These are phyloP conservation scores for Pelargonium fulgidum DNA, from an alignment of 441 rosid species.

Conservation along the genomic window DNA sequence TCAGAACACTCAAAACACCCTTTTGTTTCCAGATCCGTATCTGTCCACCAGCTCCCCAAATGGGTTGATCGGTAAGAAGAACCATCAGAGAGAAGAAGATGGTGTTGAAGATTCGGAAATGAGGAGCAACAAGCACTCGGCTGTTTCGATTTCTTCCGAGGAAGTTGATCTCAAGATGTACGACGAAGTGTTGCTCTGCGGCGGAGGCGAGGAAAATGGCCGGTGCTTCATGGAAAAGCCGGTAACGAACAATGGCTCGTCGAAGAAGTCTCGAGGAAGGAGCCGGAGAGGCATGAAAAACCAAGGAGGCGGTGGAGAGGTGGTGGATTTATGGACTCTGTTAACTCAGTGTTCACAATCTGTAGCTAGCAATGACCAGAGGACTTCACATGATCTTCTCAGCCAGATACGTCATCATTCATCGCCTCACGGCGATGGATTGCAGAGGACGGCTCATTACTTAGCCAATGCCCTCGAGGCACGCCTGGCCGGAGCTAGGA, in stretches of 20 bases:
- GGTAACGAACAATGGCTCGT: too few species aligned
- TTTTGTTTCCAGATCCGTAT: background rate
- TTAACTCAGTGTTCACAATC: slow-evolving; percentile 76
- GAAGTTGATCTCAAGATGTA: background rate
- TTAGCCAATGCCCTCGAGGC: slow-evolving; percentile 68
- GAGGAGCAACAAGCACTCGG: slow-evolving; percentile 4
- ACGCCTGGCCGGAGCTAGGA: slow-evolving; percentile 53
- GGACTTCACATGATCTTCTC: slow-evolving; percentile 50
- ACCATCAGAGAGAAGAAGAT: background rate
- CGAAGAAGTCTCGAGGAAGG: too few species aligned
- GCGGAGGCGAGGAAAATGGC: background rate
- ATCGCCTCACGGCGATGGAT: slow-evolving; percentile 53
- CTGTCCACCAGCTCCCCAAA: background rate
- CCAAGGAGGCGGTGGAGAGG: background rate
- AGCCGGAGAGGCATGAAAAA: background rate
- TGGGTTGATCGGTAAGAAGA: background rate
- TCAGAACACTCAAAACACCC: background rate
- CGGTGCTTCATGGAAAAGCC: background rate
- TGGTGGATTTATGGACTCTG: slow-evolving; percentile 58
- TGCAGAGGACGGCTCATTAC: slow-evolving; percentile 65
- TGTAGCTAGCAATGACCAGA: slow-evolving; percentile 57
- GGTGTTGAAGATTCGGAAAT: background rate
- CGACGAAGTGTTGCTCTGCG: slow-evolving; percentile 3
- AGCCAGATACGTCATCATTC: slow-evolving; percentile 65
- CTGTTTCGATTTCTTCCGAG: background rate